Evolutionary conservation across 139 green algal genomes (phyloP), one percentile per base, ranked within the genome.

Genomic region (Astrephomene gubernaculifera): DNA sequence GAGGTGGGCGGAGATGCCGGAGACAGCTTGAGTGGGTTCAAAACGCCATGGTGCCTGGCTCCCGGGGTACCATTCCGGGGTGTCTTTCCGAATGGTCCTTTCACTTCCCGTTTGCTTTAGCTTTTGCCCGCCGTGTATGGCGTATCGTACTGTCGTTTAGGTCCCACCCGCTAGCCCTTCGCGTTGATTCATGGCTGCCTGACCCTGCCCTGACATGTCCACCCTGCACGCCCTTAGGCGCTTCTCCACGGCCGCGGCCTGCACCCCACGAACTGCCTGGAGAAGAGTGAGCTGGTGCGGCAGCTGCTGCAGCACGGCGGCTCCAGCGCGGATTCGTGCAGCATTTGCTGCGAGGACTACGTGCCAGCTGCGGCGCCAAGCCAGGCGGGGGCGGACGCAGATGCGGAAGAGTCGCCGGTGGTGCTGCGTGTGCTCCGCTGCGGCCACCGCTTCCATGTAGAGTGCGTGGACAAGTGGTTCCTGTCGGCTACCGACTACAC

Each of bases 391-490:
- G 54, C 35, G 25, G 74, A 31, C 12, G 10, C 41, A 9, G 33
- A 41, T 24, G 52, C 33, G 25, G 49, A 63, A 17, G 36, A 74
- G 24, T 36, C 25, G 14, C 24, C 21, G 60, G 39, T 63, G 70
- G 70, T 84, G 78, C 86, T 95, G 82, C 87, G 92, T 1, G 79
- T 89, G 68, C 80, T 96, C 73, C 85, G 72, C 24, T 95, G 93
- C 84, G 67, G 69, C 29, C 92, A 95, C 82, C 60, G 81, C 6
- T 95, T 90, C 82, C 92, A 95, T 81, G 63, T 94, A 35, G 92
- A 94, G 83, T 96, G 93, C 68, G 79, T 96, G 39, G 92, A 96
- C 78, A 71, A 76, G 33, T 96, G 93, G 93, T 83, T 94, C 27
- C 81, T 96, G 10, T 81, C 41, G 31, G 68, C 68, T 6, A 92